Conservation (phyloP, 257 asterid genomes). For the Ligustrum vulgare region DNA sequence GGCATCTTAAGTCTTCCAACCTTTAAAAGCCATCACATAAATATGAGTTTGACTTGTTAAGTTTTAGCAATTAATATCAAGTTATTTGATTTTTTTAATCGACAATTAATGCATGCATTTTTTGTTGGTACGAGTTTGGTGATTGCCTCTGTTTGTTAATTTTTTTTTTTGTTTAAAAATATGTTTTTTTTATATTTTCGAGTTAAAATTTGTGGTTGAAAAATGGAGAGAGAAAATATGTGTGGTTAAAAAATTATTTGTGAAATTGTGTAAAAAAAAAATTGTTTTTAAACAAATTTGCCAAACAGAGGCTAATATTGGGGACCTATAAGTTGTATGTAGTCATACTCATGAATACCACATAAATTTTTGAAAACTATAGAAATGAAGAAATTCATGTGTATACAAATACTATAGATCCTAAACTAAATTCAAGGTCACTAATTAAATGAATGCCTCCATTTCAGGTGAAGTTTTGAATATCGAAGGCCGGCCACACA, state of each 20-base stretch:
- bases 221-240: no score
- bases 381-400: not conserved
- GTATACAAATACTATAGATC: not conserved
- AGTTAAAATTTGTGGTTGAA: no score
- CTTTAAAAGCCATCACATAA: no score
- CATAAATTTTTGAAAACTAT: not conserved
- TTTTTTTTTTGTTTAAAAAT: no score
- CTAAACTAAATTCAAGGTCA: not conserved
- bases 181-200: no score
- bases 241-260: no score
- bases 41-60: no score
- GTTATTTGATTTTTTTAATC: not conserved
- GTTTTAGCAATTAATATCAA: not conserved
- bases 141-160: no score
- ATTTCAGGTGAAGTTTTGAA: slow-evolving; percentile 1
- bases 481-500: not conserved
- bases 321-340: not conserved
- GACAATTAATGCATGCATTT: not conserved
- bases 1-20: no score
- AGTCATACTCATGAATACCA: not conserved
- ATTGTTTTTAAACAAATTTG: no score
- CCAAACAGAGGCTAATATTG: no score
- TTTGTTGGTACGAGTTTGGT: not conserved
- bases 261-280: no score
- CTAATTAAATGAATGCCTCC: not conserved